These are phyloP conservation scores for Hypoxylon sp. DNA, from an alignment of 2,329 filamentous ascomycete genomes.

Conservation along the genomic window DNA sequence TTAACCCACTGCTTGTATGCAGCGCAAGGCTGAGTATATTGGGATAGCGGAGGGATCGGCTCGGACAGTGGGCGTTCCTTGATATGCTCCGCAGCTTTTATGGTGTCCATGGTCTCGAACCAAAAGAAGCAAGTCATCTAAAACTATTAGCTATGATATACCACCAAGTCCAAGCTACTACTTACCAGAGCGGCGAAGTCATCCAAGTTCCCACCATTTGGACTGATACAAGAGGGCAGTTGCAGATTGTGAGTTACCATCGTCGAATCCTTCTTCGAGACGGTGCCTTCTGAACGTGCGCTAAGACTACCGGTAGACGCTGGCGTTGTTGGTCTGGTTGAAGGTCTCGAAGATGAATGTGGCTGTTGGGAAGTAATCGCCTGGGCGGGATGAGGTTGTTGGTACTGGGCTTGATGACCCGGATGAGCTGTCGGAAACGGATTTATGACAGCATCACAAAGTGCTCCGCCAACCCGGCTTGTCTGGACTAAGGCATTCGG, in stretches of 20 bases:
- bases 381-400: slow-evolving; percentile 33
- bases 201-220: slow-evolving; percentile 80
- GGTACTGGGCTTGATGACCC: slow-evolving; percentile 49
- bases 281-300: slow-evolving; percentile 53
- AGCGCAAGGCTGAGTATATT: slow-evolving; percentile 81
- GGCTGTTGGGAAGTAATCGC: slow-evolving; percentile 39
- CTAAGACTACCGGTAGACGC: slow-evolving; percentile 51
- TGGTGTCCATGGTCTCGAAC: slow-evolving; percentile 90
- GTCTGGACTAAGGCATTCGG: slow-evolving; percentile 56
- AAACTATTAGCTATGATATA: slow-evolving; percentile 39
- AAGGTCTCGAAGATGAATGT: slow-evolving; percentile 53
- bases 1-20: slow-evolving; percentile 96
- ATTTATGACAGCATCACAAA: slow-evolving; percentile 55
- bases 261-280: slow-evolving; percentile 59
- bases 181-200: slow-evolving; percentile 87
- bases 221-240: slow-evolving; percentile 82
- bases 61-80: slow-evolving; percentile 57
- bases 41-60: slow-evolving; percentile 68
- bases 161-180: slow-evolving; percentile 30
- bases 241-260: slow-evolving; percentile 74
- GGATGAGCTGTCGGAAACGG: slow-evolving; percentile 43
- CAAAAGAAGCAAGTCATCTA: slow-evolving; percentile 97
- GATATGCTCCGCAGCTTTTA: slow-evolving; percentile 80
- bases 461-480: slow-evolving; percentile 52
- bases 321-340: slow-evolving; percentile 59